Evolutionary conservation across 2,329 filamentous ascomycete genomes (phyloP), one percentile per base, ranked within the genome.

Genomic region (Elsinoe fawcettii): DNA sequence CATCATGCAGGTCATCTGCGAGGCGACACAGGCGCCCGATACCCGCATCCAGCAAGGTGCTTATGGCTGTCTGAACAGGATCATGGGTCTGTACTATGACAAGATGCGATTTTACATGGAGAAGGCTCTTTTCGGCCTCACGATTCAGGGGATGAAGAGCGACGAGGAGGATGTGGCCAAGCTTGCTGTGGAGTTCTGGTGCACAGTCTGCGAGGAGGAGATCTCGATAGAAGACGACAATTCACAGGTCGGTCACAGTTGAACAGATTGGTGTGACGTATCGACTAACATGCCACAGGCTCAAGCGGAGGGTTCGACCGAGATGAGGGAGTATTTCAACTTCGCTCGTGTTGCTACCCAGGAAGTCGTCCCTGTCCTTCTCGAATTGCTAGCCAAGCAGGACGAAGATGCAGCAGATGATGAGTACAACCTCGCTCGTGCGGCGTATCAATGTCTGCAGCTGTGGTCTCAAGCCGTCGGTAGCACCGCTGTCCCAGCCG

Each of bases 31-130:
- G 76, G 90, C 92, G 65, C 80, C 87, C 1, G 93, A 99, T 73
- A 83, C 82, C 59, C 84, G 90, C 69, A 95, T 99, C 72, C 91
- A 97, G 74, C 90, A 96, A 71, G 91, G 90, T 60, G 89, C 93
- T 43, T 99, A 96, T 71, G 93, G 93, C 66, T 97, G 93, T 73
- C 77, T 99, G 65, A 99, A 99, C 81, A 85, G 93, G 68, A 97
- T 99, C 73, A 99, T 99, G 93, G 88, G 82, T 60, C 82, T 96
- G 62, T 99, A 99, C 80, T 99, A 99, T 73, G 93, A 99, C 68
- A 95, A 96, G 77, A 99, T 99, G 93, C 87, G 91, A 67, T 99
- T 96, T 76, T 99, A 99, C 78, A 99, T 99, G 93, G 93, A 99
- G 80, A 97, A 97, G 83, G 93, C 93, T 34, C 81, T 99, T 43